Evolutionary conservation across 2,329 filamentous ascomycete genomes (phyloP).

Genomic region (Arthrobotrys pseudoclavata): DNA sequence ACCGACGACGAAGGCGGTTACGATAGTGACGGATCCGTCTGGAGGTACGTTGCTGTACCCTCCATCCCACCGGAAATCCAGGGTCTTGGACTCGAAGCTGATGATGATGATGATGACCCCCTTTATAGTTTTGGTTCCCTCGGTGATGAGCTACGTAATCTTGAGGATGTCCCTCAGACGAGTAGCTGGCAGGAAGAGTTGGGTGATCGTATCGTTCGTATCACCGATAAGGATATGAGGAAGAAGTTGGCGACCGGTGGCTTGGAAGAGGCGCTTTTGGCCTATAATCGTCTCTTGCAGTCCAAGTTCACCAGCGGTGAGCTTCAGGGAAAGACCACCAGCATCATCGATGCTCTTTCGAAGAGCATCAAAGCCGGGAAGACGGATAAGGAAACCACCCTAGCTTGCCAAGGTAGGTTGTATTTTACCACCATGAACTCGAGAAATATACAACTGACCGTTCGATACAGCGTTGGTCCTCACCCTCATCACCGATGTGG

Average conservation of each 20-base stretch:
- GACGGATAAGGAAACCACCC: slow-evolving; percentile 77
- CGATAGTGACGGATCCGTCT: slow-evolving; percentile 72
- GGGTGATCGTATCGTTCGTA: slow-evolving; percentile 76
- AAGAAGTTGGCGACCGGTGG: slow-evolving; percentile 82
- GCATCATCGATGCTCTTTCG: slow-evolving; percentile 76
- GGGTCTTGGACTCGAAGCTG: slow-evolving; percentile 68
- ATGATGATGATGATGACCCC: slow-evolving; percentile 63
- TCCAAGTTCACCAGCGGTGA: slow-evolving; percentile 76
- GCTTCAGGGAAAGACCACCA: slow-evolving; percentile 73
- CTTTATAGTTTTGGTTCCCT: slow-evolving; percentile 73
- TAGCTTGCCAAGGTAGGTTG: slow-evolving; percentile 74
- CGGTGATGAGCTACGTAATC: slow-evolving; percentile 74
- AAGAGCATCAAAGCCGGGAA: slow-evolving; percentile 78
- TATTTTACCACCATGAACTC: slow-evolving; percentile 2
- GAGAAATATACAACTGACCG: background rate
- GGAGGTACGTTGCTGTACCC: slow-evolving; percentile 67
- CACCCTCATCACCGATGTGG: slow-evolving; percentile 77
- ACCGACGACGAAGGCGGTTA: slow-evolving; percentile 75
- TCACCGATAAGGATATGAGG: slow-evolving; percentile 73
- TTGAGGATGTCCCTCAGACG: slow-evolving; percentile 69
- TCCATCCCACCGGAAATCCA: slow-evolving; percentile 67
- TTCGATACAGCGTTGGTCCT: slow-evolving; percentile 73
- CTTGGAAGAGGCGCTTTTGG: slow-evolving; percentile 75
- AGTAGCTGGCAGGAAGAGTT: slow-evolving; percentile 74
- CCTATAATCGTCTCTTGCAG: slow-evolving; percentile 76